Percentiles rank a stretch among this genome's conserved stretches.
Conservation (phyloP, 306 rosid species). For the Cyclanthera cordifolia region DNA sequence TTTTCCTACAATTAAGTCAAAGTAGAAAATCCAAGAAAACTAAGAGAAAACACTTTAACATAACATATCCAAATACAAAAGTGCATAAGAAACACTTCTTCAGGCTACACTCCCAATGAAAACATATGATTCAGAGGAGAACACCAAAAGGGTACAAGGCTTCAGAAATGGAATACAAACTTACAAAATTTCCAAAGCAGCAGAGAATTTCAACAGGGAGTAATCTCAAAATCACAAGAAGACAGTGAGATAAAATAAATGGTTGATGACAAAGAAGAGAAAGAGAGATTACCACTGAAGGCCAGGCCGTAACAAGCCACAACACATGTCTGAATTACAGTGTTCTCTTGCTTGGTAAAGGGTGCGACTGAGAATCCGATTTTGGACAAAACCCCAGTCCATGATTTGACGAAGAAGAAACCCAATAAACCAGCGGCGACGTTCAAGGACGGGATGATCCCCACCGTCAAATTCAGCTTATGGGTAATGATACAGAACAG, state of each 20-base stretch:
- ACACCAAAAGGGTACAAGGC: background rate
- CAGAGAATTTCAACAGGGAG: background rate
- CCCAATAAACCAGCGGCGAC: slow-evolving; percentile 77
- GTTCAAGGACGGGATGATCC: slow-evolving; percentile 79
- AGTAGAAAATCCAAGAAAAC: background rate
- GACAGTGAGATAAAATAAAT: background rate
- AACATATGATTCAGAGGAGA: background rate
- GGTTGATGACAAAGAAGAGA: background rate
- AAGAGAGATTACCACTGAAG: slow-evolving; percentile 43
- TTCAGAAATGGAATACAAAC: background rate
- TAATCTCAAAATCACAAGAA: background rate
- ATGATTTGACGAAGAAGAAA: slow-evolving; percentile 70
- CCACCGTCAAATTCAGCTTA: slow-evolving; percentile 79
- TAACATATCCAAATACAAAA: background rate
- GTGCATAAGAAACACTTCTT: background rate
- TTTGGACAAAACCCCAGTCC: slow-evolving; percentile 50
- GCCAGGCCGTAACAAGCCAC: slow-evolving; percentile 98
- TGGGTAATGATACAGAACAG: slow-evolving; percentile 80
- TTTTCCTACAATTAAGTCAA: background rate
- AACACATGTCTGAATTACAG: slow-evolving; percentile 93
- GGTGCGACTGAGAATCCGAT: slow-evolving; percentile 46
- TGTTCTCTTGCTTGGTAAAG: slow-evolving; percentile 82
- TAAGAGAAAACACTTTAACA: background rate
- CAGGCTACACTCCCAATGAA: background rate
- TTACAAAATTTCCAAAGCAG: background rate